Percentiles rank a stretch among this genome's conserved stretches.
phyloP scores from a whole-genome alignment of 371 early-diverging fungal species.

The Rhizopus delemar region DNA sequence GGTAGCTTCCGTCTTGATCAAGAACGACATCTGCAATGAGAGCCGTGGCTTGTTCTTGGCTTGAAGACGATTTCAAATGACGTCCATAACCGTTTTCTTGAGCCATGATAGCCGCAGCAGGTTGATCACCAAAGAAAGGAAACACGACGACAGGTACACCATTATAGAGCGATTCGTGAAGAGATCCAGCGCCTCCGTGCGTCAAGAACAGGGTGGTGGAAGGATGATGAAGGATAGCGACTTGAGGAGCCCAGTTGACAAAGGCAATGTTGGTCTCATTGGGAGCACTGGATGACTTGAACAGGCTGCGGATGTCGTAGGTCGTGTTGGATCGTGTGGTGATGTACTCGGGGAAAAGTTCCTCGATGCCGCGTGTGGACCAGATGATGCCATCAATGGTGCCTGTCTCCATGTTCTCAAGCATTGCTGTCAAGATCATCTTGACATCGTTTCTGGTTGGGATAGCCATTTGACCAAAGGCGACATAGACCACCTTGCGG shows the following conservation, averaged over 20 bases:
- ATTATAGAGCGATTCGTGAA: constrained; percentile 35
- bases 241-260: constrained; percentile 42
- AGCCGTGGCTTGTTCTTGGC: neutral
- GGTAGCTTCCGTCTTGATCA: constrained; percentile 14
- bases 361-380: constrained; percentile 18
- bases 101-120: constrained; percentile 10
- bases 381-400: constrained; percentile 37
- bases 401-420: constrained; percentile 23
- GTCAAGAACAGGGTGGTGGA: constrained; percentile 35
- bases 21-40: neutral
- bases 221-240: constrained; percentile 38
- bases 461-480: constrained; percentile 39
- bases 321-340: constrained; percentile 5
- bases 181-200: constrained; percentile 42
- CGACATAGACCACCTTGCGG: constrained; percentile 34
- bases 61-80: neutral
- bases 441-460: constrained; percentile 15
- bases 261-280: constrained; percentile 1
- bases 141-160: constrained; percentile 34
- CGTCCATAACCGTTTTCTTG: neutral
- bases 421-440: constrained; percentile 21
- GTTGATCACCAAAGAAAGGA: constrained; percentile 50
- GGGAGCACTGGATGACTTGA: neutral
- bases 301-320: constrained; percentile 4
- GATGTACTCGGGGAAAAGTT: constrained; percentile 16